Evolutionary conservation across 495 filamentous ascomycete genomes (phyloP), one percentile per base, ranked within the genome.

Genomic region (Annulohypoxylon bovei): DNA sequence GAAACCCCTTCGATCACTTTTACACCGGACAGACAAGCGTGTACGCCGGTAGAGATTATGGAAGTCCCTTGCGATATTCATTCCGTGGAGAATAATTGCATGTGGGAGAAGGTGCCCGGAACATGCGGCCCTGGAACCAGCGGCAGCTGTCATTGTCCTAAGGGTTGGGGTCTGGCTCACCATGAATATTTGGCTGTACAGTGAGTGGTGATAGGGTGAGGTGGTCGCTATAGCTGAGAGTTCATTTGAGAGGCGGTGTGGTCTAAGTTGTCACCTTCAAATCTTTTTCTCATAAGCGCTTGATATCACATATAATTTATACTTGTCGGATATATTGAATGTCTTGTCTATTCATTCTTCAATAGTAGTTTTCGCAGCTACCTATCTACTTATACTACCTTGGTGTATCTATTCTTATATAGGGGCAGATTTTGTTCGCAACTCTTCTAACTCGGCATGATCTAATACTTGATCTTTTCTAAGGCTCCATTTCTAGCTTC

Each of bases 11-110:
- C 62, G 7, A 35, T 65, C 22, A 65, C 62, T 0, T 65, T 65
- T 23, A 65, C 62, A 0, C 4, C 23, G 7, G 62, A 65, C 53
- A 57, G 52, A 23, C 62, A 65, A 32, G 62, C 62, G 0, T 65
- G 62, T 9, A 58, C 52, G 12, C 62, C 62, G 2, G 28, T 65
- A 8, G 62, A 65, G 53, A 58, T 65, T 22, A 5, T 65, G 28
- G 62, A 65, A 16, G 62, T 65, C 6, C 62, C 62, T 9, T 65
- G 62, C 22, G 53, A 65, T 58, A 58, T 58, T 14, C 62, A 57
- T 12, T 28, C 27, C 4, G 20, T 42, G 5, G 62, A 65, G 39
- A 65, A 65, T 32, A 65, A 65, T 25, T 65, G 62, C 11, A 65
- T 65, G 62, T 65, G 62, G 62, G 52, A 65, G 32, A 65, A 57